Evolutionary conservation across 108 stramenopile species (phyloP).

Genomic region (Chaetoceros muelleri): DNA sequence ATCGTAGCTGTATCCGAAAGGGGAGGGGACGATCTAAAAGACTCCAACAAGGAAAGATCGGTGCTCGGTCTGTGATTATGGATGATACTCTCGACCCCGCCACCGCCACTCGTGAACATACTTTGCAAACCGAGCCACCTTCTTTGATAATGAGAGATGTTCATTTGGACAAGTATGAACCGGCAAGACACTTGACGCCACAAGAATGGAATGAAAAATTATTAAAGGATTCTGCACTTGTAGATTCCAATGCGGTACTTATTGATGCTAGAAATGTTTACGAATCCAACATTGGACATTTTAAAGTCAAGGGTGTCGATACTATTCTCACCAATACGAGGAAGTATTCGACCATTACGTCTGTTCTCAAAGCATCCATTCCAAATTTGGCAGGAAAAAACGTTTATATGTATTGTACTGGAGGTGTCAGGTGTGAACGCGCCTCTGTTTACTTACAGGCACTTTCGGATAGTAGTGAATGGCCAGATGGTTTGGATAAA

Average conservation of each 20-base stretch:
- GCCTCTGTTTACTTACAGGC: slow-evolving; percentile 57
- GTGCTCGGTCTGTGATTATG: background rate
- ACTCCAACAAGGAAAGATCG: slow-evolving; percentile 1
- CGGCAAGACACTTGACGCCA: slow-evolving; percentile 50
- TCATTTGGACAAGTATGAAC: slow-evolving; percentile 29
- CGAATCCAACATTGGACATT: slow-evolving; percentile 62
- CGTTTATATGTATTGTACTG: slow-evolving; percentile 66
- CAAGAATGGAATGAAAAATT: slow-evolving; percentile 57
- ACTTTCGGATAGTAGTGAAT: slow-evolving; percentile 24
- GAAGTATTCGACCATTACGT: slow-evolving; percentile 69
- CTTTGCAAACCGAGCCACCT: background rate
- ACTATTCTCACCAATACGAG: slow-evolving; percentile 68
- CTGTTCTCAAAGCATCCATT: slow-evolving; percentile 37
- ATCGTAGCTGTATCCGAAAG: slow-evolving; percentile 17
- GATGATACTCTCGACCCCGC: slow-evolving; percentile 3
- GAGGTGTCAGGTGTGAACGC: slow-evolving; percentile 75
- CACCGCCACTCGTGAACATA: background rate
- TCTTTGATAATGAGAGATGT: slow-evolving; percentile 1
- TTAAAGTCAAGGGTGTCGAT: slow-evolving; percentile 21
- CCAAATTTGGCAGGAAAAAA: slow-evolving; percentile 36
- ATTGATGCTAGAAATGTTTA: slow-evolving; percentile 75
- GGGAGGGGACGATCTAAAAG: slow-evolving; percentile 7
- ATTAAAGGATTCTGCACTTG: slow-evolving; percentile 2
- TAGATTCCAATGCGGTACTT: slow-evolving; percentile 28
- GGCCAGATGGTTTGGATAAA: slow-evolving; percentile 23